Conservation (phyloP, 2,329 filamentous ascomycete species). For the Chaetomium sp. region DNA sequence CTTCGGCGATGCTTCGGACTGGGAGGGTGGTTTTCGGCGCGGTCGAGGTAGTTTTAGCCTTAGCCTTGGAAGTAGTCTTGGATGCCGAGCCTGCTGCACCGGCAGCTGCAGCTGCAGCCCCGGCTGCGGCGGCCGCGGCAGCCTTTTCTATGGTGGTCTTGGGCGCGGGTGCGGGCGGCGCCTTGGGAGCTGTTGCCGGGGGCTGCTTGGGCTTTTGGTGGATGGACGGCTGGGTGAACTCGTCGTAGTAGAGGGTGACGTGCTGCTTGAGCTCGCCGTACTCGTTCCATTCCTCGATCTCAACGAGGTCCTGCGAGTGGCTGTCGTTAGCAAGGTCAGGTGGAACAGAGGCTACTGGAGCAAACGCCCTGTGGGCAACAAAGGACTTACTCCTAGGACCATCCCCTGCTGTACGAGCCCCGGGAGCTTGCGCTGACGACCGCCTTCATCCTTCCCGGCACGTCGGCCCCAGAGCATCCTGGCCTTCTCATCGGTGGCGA, state of each 20-base stretch:
- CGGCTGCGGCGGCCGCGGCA: slow-evolving; percentile 11
- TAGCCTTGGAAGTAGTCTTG: slow-evolving; percentile 12
- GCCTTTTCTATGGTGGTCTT: slow-evolving; percentile 22
- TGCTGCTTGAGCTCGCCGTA: slow-evolving; percentile 91
- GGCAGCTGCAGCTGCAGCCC: slow-evolving; percentile 24
- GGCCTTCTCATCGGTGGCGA: slow-evolving; percentile 83
- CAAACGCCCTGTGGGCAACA: neutral
- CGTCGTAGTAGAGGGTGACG: slow-evolving; percentile 62
- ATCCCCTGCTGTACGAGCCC: slow-evolving; percentile 80
- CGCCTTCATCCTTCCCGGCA: slow-evolving; percentile 61
- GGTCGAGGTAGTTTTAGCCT: slow-evolving; percentile 22
- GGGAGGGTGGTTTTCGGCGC: slow-evolving; percentile 34
- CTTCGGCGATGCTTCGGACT: slow-evolving; percentile 53
- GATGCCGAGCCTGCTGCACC: slow-evolving; percentile 22
- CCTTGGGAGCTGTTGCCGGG: slow-evolving; percentile 22
- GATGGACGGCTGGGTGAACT: slow-evolving; percentile 52
- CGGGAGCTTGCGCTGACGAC: slow-evolving; percentile 69
- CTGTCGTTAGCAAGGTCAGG: slow-evolving; percentile 8
- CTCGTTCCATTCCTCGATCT: slow-evolving; percentile 99
- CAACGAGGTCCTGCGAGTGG: slow-evolving; percentile 66
- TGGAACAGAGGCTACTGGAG: neutral
- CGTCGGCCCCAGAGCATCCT: slow-evolving; percentile 83
- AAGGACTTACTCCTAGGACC: slow-evolving; percentile 69
- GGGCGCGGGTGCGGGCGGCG: slow-evolving; percentile 22
- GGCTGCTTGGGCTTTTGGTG: slow-evolving; percentile 43